Evolutionary conservation across 2,329 filamentous ascomycete genomes (phyloP).

Genomic region (Aspergillus persii): DNA sequence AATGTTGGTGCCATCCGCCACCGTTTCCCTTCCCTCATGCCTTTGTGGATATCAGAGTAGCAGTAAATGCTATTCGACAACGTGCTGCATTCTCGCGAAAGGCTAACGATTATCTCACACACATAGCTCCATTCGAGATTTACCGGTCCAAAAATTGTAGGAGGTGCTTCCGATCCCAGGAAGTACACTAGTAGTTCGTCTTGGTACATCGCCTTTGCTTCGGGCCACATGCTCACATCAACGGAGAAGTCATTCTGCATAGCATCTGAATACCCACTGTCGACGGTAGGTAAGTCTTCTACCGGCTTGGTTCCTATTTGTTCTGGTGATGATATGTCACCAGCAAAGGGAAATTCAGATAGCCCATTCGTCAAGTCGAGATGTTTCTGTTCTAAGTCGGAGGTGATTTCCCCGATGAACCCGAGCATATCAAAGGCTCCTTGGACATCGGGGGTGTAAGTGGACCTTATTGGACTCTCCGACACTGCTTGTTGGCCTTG

Average conservation of each 20-base stretch:
- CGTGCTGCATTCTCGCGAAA: slow-evolving; percentile 24
- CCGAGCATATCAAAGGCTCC: slow-evolving; percentile 35
- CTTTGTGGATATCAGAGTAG: slow-evolving; percentile 33
- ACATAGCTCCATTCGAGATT: slow-evolving; percentile 35
- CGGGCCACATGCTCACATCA: slow-evolving; percentile 18
- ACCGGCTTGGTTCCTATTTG: neutral
- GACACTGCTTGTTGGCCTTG: neutral
- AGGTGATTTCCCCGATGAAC: slow-evolving; percentile 37
- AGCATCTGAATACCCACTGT: neutral
- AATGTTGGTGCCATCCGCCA: slow-evolving; percentile 31
- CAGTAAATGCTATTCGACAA: slow-evolving; percentile 33
- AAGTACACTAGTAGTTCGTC: slow-evolving; percentile 32
- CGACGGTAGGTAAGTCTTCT: neutral
- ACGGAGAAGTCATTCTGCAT: neutral
- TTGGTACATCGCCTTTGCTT: slow-evolving; percentile 23
- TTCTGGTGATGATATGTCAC: slow-evolving; percentile 8
- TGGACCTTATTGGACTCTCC: neutral
- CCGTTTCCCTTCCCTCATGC: slow-evolving; percentile 23
- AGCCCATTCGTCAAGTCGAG: slow-evolving; percentile 27
- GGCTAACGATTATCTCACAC: slow-evolving; percentile 22
- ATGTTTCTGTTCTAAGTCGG: slow-evolving; percentile 36
- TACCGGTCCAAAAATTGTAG: slow-evolving; percentile 31
- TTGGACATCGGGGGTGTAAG: slow-evolving; percentile 13
- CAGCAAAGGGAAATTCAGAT: slow-evolving; percentile 13
- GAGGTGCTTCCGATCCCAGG: slow-evolving; percentile 26